phyloP scores from a whole-genome alignment of 2,329 filamentous ascomycete species.

The Sporothrix pallida region DNA sequence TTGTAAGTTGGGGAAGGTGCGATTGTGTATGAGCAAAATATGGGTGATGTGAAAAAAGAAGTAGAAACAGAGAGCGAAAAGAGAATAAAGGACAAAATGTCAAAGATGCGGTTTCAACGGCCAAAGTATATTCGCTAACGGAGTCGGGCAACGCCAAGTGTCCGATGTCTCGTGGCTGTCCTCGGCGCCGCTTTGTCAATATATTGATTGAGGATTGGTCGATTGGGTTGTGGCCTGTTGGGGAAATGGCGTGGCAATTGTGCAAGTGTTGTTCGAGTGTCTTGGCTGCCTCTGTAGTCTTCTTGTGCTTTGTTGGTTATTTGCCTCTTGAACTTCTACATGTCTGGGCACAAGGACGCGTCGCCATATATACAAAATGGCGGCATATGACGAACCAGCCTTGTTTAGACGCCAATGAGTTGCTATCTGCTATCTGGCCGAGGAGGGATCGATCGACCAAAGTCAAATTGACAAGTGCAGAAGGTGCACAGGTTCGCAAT shows the following conservation, averaged over 20 bases:
- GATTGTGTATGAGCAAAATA: background rate
- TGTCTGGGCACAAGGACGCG: background rate
- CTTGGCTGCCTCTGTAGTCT: constrained; percentile 19
- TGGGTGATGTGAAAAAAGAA: background rate
- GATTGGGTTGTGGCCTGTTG: background rate
- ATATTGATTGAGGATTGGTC: background rate
- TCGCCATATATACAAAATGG: constrained; percentile 9
- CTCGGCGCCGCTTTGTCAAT: background rate
- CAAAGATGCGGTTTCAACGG: background rate
- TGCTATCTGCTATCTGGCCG: background rate
- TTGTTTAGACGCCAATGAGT: background rate
- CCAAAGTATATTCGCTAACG: background rate
- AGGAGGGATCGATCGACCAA: constrained; percentile 18
- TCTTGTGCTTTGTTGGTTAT: background rate
- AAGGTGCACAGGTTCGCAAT: background rate
- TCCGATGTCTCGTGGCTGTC: background rate
- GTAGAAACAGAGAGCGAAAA: background rate
- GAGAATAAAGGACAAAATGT: background rate
- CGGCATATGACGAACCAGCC: background rate
- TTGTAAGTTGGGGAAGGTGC: background rate
- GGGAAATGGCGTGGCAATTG: constrained; percentile 2
- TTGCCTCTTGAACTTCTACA: background rate
- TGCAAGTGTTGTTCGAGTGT: background rate
- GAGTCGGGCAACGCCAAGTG: constrained; percentile 8
- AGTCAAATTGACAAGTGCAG: no score